These are phyloP conservation scores for Fusarium metavorans DNA, from an alignment of 2,329 filamentous ascomycete species.

Conservation along the genomic window DNA sequence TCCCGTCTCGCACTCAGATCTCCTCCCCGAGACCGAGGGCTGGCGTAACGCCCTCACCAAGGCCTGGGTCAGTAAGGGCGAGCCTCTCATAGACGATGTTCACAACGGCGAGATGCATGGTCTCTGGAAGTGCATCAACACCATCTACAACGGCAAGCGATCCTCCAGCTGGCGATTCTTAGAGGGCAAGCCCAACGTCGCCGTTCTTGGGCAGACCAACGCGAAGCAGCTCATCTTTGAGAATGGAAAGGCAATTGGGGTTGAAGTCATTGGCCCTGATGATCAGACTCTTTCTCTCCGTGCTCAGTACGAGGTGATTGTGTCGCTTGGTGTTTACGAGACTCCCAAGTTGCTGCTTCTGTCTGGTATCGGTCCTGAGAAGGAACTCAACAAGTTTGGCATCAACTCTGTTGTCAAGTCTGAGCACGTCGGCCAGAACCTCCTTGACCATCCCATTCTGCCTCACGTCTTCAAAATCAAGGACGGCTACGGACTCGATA, in stretches of 20 bases:
- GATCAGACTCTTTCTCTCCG: conserved; percentile 57
- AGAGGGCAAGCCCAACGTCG: conserved; percentile 66
- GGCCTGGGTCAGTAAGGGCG: conserved; percentile 66
- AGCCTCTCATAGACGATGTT: conserved; percentile 64
- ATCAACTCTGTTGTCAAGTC: conserved; percentile 68
- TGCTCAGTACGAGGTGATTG: conserved; percentile 62
- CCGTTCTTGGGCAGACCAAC: conserved; percentile 59
- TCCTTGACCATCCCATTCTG: conserved; percentile 71
- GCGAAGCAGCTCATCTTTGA: conserved; percentile 68
- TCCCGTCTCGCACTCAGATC: conserved; percentile 65
- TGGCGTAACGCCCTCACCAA: conserved; percentile 63
- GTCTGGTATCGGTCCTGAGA: conserved; percentile 69
- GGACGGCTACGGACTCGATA: conserved; percentile 49
- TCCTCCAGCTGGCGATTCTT: conserved; percentile 65
- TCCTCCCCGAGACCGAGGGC: conserved; percentile 62
- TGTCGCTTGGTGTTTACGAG: conserved; percentile 69
- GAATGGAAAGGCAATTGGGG: conserved; percentile 56
- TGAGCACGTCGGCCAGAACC: conserved; percentile 72
- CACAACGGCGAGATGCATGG: conserved; percentile 67
- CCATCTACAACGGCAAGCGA: conserved; percentile 68
- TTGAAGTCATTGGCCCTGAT: conserved; percentile 56
- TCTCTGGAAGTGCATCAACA: conserved; percentile 64
- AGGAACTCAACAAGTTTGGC: conserved; percentile 63
- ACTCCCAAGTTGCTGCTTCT: conserved; percentile 74
- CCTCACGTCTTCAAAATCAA: conserved; percentile 53